phyloP scores from a whole-genome alignment of 164 flowering plant species.

The Vitis riparia region DNA sequence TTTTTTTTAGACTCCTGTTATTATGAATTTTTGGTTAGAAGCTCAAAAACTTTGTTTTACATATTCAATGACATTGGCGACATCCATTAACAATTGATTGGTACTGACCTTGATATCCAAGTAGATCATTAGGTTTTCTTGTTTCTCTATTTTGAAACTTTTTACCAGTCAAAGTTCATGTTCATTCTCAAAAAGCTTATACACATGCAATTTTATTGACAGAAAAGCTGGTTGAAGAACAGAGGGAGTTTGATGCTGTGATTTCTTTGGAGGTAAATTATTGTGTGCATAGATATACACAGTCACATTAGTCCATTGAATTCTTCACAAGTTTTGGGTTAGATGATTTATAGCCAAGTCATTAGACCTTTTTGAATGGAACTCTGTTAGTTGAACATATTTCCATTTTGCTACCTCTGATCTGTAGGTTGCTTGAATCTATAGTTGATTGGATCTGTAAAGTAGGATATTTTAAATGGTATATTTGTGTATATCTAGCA shows the following conservation, averaged over 20 bases:
- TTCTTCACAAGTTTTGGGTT: no score
- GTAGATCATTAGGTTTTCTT: not conserved
- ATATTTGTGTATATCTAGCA: no score
- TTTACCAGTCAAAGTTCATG: not conserved
- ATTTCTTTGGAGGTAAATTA: conserved; percentile 77
- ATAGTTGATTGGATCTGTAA: no score
- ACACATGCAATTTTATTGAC: conserved; percentile 24
- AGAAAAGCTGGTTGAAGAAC: conserved; percentile 87
- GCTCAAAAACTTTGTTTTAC: not conserved
- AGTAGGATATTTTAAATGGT: no score
- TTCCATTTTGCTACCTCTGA: no score
- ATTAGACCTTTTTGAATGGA: no score
- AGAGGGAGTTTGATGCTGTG: conserved; percentile 84
- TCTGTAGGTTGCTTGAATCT: no score
- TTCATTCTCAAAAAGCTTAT: not conserved
- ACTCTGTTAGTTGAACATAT: no score
- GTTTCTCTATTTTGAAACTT: not conserved
- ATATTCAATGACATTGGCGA: not conserved
- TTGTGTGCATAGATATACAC: conserved; percentile 2
- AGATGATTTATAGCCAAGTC: no score
- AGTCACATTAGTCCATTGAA: not conserved
- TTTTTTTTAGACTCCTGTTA: no score
- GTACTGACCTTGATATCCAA: not conserved
- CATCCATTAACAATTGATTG: not conserved
- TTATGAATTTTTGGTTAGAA: no score